Conservation (phyloP, 306 rosid species). For the cucumber (Cucumis sativus) region Cucumber_9930_V3 NC_026656.2:23850001-23850500, state of each 20-base stretch:
- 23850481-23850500: neutral
- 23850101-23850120: neutral
- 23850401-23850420: neutral
- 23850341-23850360: neutral
- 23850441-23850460: neutral
- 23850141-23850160: neutral
- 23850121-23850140: neutral
- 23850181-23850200: neutral
- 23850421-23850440: neutral
- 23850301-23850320: neutral
- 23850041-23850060: neutral
- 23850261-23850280: neutral
- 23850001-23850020: neutral
- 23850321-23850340: neutral
- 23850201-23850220: neutral
- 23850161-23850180: neutral
- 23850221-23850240: neutral
- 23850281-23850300: neutral
- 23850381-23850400: slow-evolving; percentile 3
- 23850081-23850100: neutral
- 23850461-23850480: neutral
- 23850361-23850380: neutral
- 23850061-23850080: neutral
- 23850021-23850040: neutral
- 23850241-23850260: neutral